Percentiles rank a stretch among this genome's conserved stretches.
phyloP scores from a whole-genome alignment of 257 asterid genomes.

The Cynanchum wilfordii region DNA sequence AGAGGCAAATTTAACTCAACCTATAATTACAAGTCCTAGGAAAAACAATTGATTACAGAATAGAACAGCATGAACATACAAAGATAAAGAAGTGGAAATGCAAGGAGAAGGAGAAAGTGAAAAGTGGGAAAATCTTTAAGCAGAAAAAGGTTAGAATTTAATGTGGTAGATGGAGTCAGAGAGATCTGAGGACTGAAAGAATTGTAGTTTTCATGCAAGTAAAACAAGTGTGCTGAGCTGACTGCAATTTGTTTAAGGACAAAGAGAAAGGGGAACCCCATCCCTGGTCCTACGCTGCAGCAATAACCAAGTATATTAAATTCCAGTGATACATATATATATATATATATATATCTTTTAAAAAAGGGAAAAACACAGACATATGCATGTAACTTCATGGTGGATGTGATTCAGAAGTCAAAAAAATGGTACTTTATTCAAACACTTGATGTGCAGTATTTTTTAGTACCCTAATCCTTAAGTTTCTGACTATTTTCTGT shows the following conservation, averaged over 20 bases:
- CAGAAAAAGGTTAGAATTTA: constrained; percentile 23
- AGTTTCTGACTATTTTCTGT: constrained; percentile 23
- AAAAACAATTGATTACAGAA: not conserved
- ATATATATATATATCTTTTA: too few species aligned
- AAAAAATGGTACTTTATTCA: constrained; percentile 23
- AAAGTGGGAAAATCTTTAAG: not conserved
- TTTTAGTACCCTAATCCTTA: not conserved
- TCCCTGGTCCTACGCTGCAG: constrained; percentile 32
- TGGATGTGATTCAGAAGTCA: constrained; percentile 32
- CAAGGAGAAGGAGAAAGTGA: not conserved
- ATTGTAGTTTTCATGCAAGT: constrained; percentile 31
- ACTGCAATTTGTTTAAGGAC: constrained; percentile 24
- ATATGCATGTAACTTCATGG: constrained; percentile 6
- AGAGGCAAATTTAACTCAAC: not conserved
- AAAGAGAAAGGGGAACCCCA: constrained; percentile 19
- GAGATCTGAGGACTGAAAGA: constrained; percentile 32
- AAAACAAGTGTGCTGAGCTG: constrained; percentile 24
- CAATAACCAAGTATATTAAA: constrained; percentile 16
- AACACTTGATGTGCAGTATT: constrained; percentile 16
- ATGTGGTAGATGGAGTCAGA: constrained; percentile 29
- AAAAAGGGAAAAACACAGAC: not conserved
- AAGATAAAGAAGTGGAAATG: not conserved
- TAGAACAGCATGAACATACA: not conserved
- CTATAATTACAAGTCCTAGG: not conserved
- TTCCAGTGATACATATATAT: constrained; percentile 11